A percentile compares a stretch with the other conserved stretches of the same genome.
These are phyloP conservation scores for Chrysanthemum lavandulifolium DNA, from an alignment of 129 eudicot genomes.

Conservation along the genomic window DNA sequence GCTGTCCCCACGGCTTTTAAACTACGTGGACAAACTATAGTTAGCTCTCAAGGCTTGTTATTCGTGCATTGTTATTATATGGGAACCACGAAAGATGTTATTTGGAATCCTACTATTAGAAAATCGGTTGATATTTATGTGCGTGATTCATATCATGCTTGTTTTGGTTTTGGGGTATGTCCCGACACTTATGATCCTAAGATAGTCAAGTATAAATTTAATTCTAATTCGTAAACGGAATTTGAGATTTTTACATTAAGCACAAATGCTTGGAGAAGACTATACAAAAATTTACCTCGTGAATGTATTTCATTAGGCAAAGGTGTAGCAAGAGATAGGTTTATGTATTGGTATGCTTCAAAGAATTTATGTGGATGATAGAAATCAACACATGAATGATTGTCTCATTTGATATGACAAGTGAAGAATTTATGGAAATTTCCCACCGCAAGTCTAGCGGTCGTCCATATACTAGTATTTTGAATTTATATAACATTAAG, in stretches of 20 bases:
- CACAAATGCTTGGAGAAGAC: neutral
- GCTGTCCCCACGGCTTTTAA: neutral
- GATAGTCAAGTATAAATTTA: neutral
- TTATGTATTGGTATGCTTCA: neutral
- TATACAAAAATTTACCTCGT: neutral
- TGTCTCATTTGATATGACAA: neutral
- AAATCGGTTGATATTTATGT: neutral
- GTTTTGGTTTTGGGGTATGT: neutral
- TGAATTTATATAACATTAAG: neutral
- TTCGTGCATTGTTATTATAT: neutral
- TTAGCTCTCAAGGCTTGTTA: neutral
- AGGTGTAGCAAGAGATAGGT: neutral
- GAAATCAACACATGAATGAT: neutral
- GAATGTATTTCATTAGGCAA: neutral
- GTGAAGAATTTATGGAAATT: neutral
- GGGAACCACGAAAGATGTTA: neutral
- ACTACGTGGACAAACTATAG: accelerated
- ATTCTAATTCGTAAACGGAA: accelerated
- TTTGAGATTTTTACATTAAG: neutral
- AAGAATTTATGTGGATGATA: neutral
- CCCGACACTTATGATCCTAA: neutral
- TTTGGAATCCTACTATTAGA: neutral
- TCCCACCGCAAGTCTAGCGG: neutral
- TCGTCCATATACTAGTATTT: no score
- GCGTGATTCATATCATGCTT: neutral